Percentiles rank a stretch among this genome's conserved stretches.
phyloP scores from a whole-genome alignment of 2,329 filamentous ascomycete genomes.

The Balansia obtecta region DNA sequence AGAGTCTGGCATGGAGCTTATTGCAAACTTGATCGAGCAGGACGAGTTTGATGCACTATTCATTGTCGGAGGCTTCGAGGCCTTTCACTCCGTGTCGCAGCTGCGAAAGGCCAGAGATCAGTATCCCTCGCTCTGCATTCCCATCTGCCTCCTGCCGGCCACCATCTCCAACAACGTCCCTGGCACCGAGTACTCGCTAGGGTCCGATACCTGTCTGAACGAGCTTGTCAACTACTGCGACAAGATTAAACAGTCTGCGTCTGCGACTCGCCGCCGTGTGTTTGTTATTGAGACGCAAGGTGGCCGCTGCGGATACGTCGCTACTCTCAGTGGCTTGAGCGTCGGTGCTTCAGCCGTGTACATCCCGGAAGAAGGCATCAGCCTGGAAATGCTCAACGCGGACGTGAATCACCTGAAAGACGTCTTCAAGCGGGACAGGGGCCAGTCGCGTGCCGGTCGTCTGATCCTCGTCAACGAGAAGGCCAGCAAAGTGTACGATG shows the following conservation, averaged over 20 bases:
- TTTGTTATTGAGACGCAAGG: constrained; percentile 98
- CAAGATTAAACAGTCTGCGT: constrained; percentile 94
- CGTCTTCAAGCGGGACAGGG: constrained; percentile 73
- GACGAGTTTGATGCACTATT: constrained; percentile 89
- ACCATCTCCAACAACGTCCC: constrained; percentile 98
- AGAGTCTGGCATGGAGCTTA: constrained; percentile 70
- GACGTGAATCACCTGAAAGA: constrained; percentile 85
- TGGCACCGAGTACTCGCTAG: constrained; percentile 91
- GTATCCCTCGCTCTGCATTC: constrained; percentile 81
- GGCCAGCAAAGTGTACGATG: constrained; percentile 79
- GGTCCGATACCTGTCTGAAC: constrained; percentile 93
- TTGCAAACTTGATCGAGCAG: constrained; percentile 70
- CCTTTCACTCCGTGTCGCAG: constrained; percentile 83
- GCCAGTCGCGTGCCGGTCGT: constrained; percentile 80
- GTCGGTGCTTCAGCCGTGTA: constrained; percentile 90
- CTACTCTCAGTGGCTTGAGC: constrained; percentile 78
- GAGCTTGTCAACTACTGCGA: constrained; percentile 92
- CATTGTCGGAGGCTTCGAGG: constrained; percentile 89
- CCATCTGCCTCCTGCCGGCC: constrained; percentile 83
- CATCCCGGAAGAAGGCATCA: constrained; percentile 92
- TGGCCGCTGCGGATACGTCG: constrained; percentile 85
- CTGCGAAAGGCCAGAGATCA: constrained; percentile 67
- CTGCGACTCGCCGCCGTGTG: constrained; percentile 80
- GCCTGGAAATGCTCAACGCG: constrained; percentile 78
- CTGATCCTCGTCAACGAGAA: constrained; percentile 96